Base-by-base conservation (phyloP, 441 rosid genomes). In the Metrosideros polymorpha region DNA sequence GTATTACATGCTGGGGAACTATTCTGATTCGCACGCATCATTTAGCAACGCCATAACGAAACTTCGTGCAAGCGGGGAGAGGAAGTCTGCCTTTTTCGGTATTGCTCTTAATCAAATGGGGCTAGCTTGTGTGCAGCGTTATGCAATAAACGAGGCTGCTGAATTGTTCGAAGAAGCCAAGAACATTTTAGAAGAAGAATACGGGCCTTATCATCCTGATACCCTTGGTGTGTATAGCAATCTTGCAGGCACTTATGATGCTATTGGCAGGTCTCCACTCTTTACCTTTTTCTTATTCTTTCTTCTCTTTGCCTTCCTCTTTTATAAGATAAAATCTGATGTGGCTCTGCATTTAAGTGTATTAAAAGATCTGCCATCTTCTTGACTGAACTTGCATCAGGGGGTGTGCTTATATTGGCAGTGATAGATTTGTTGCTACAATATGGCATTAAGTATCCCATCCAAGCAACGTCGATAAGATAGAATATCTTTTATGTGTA, bases 21-120 rank as follows among this genome's bases (percentile, higher is more conserved):
- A 92, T 86, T 53, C 91, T 13, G 95, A 94, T 27, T 93, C 96
- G 1, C 93, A 94, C 85, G 86, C 90, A 75, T 92, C 91, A 39
- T 92, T 94, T 50, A 88, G 92, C 85, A 89, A 88, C 13, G 95
- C 96, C 35, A 85, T 92, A 55, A 89, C 92, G 19, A 94, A 93
- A 87, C 91, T 94, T 49, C 90, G 94, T n/a, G 92, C 89, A 2
- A 90, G 91, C 32, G 94, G 96, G 13, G 94, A 94, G 90, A 94
- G 91, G 92, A 93, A 94, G 84, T 91, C 95, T 17, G 91, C 94
- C 45, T 94, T 94, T 88, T 92, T 93, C 25, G 97, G 97, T 59
- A 91, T 94, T 87, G 96, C 94, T 66, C 94, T 94, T 63, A 94
- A 94, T 91, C 95, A 94, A 84, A 93, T 94, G 97, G 97, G 96